Base-by-base conservation (phyloP, 2,329 filamentous ascomycete genomes). In the Hymenoscyphus repandus region DNA sequence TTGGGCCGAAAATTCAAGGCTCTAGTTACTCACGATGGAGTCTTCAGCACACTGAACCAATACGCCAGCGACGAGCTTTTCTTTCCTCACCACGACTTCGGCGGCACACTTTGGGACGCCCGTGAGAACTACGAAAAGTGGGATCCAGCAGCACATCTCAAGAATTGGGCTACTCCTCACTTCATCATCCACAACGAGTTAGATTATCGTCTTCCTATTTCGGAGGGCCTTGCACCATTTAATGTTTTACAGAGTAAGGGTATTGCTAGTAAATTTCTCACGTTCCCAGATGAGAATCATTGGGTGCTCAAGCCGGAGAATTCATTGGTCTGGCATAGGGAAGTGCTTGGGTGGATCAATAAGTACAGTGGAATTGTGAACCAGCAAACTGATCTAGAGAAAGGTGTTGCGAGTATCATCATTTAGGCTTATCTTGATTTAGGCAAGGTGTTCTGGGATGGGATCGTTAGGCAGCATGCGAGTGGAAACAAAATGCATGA, bases 251-350 rank as follows among this genome's bases (percentile, higher is more conserved):
- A 88, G 66, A 74, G 74, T 40, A 72, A 73, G 47, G 81, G 81
- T 0, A 72, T 88, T 1, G 75, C 79, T 40, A 83, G 78, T 60
- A 76, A 79, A 58, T 82, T 86, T 57, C 61, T 86, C 60, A 80
- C 76, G 0, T 86, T 87, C 62, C 81, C 82, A 0, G 83, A 87
- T 67, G 85, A 88, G 65, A 86, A 85, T 53, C 84, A 87, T 60
- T 85, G 89, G 89, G 90, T 96, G 3, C 65, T 96, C 48, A 95
- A 96, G 66, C 88, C 86, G 0, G 92, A 96, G 70, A 97, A 97
- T 68, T 87, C 84, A 3, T 72, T 96, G 15, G 77, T 95, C 17
- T 97, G 93, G 93, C 90, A 97, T 64, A 79, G 79, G 50, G 87
- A 90, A 51, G 90, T 97, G 13, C 65, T 96, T 30, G 81, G 81